phyloP scores from a whole-genome alignment of 345 rosid species.

The Rhizophora apiculata region DNA sequence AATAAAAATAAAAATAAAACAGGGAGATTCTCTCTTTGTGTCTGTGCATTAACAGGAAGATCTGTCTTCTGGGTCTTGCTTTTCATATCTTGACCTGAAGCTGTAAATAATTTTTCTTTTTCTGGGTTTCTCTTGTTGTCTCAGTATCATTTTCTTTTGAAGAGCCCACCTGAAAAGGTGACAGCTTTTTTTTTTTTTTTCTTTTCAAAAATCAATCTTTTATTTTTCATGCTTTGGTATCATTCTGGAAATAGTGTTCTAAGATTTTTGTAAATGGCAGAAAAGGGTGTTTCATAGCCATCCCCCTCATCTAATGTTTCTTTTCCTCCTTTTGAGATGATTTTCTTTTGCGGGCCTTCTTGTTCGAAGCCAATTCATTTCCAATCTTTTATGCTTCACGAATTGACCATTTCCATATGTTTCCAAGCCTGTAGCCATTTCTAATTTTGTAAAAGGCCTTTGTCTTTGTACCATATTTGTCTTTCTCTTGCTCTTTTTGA shows the following conservation, averaged over 20 bases:
- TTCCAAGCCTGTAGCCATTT: slow-evolving; percentile 31
- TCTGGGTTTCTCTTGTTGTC: not conserved
- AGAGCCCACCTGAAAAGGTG: slow-evolving; percentile 10
- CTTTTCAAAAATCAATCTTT: too few species aligned
- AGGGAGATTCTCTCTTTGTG: not conserved
- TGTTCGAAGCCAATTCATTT: slow-evolving; percentile 16
- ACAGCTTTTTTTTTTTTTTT: not conserved
- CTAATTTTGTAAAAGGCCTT: slow-evolving; percentile 26
- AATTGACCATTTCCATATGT: slow-evolving; percentile 45
- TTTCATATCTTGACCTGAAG: slow-evolving; percentile 6
- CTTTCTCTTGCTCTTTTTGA: slow-evolving; percentile 13
- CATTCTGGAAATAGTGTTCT: not conserved
- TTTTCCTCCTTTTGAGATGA: not conserved
- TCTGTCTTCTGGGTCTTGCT: slow-evolving; percentile 19
- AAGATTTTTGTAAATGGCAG: slow-evolving; percentile 1
- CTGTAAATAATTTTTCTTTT: not conserved
- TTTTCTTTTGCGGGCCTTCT: slow-evolving; percentile 1
- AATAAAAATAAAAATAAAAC: not conserved
- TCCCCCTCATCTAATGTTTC: slow-evolving; percentile 5
- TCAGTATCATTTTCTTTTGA: not conserved
- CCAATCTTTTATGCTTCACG: slow-evolving; percentile 17
- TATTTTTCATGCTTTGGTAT: too few species aligned
- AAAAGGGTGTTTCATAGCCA: slow-evolving; percentile 13
- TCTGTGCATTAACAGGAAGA: slow-evolving; percentile 2
- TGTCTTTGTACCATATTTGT: slow-evolving; percentile 1